Evolutionary conservation across 2,329 filamentous ascomycete genomes (phyloP).

Genomic region (Xylariomycetidae sp.): DNA sequence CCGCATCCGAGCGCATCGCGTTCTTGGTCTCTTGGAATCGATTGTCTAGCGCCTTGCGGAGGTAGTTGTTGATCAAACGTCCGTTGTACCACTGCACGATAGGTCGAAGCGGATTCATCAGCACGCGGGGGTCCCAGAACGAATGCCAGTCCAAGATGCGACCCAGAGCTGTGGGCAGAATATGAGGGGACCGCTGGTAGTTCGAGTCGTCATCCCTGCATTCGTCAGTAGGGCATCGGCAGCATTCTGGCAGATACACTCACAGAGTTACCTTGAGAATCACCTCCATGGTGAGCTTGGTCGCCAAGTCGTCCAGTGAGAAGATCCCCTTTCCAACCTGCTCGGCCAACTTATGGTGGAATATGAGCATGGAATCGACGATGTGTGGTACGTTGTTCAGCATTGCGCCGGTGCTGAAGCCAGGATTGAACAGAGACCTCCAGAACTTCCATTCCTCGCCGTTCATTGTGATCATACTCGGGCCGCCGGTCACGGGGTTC

Average conservation of each 20-base stretch:
- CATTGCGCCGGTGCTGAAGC: constrained; percentile 5
- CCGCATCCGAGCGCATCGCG: neutral
- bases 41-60: constrained; percentile 8
- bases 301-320: constrained; percentile 7
- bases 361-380: constrained; percentile 4
- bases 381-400: constrained; percentile 3
- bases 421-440: constrained; percentile 5
- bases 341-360: constrained; percentile 5
- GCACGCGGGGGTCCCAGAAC: constrained; percentile 8
- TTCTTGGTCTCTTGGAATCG: constrained; percentile 8
- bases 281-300: constrained; percentile 6
- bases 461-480: constrained; percentile 3
- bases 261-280: constrained; percentile 9
- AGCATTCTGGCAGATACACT: constrained; percentile 1
- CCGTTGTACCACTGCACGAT: constrained; percentile 8
- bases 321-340: constrained; percentile 3
- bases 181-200: constrained; percentile 3
- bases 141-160: constrained; percentile 8
- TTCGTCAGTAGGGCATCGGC: neutral
- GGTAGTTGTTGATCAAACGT: constrained; percentile 3
- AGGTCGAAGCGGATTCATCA: constrained; percentile 6
- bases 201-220: constrained; percentile 5
- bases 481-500: constrained; percentile 4
- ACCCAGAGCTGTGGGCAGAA: constrained; percentile 5
- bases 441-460: constrained; percentile 6